A percentile compares a stretch with the other conserved stretches of the same genome.
These are phyloP conservation scores for Furcasterigmium sp. DNA, from an alignment of 2,329 filamentous ascomycete species.

Conservation along the genomic window DNA sequence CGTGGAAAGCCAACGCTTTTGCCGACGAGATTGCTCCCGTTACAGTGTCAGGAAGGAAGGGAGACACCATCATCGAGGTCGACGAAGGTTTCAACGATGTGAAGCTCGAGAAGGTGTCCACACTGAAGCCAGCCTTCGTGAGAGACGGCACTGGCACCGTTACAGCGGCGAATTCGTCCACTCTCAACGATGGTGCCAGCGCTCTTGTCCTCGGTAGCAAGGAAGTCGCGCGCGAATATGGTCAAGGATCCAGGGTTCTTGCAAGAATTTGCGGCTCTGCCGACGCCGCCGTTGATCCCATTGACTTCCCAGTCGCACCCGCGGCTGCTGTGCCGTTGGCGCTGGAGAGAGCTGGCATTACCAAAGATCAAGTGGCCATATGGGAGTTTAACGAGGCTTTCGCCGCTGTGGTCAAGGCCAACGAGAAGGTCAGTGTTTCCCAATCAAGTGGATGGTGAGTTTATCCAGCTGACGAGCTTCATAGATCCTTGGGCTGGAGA, in stretches of 20 bases:
- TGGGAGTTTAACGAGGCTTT: constrained; percentile 99
- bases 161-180: constrained; percentile 90
- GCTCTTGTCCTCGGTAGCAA: constrained; percentile 82
- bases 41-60: constrained; percentile 78
- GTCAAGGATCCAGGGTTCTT: constrained; percentile 71
- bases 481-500: constrained; percentile 73
- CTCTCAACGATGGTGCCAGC: constrained; percentile 89
- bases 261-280: constrained; percentile 80
- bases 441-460: no score
- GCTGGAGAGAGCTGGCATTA: constrained; percentile 82
- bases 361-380: constrained; percentile 82
- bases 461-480: no score
- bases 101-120: constrained; percentile 79
- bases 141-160: constrained; percentile 82
- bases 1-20: constrained; percentile 79
- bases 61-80: constrained; percentile 69
- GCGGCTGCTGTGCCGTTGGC: constrained; percentile 89
- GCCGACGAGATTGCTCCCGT: constrained; percentile 87
- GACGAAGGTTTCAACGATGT: constrained; percentile 89
- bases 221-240: constrained; percentile 75
- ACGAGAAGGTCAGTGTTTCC: constrained; percentile 63
- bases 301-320: constrained; percentile 93
- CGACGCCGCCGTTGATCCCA: constrained; percentile 83
- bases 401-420: constrained; percentile 89
- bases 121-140: constrained; percentile 86